These are phyloP conservation scores for Yamadazyma jaroonii DNA, from an alignment of 1,139 yeast genomes.

Conservation along the genomic window DNA sequence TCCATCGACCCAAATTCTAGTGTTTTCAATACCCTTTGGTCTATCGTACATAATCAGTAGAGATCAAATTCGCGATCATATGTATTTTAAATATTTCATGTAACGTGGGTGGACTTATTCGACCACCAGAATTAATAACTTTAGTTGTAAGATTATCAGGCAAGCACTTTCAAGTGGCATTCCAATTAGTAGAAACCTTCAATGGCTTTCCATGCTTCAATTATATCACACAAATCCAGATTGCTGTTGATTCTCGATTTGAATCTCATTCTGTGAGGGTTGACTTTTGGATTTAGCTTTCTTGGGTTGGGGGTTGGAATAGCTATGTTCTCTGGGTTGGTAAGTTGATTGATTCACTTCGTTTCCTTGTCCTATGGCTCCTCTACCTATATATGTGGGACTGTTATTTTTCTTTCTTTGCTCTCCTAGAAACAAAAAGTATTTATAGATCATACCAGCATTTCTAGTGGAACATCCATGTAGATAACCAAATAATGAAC, in stretches of 20 bases:
- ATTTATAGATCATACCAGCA: constrained; percentile 69
- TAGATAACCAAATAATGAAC: constrained; percentile 74
- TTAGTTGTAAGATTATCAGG: too few relatives aligned
- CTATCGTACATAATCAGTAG: constrained; percentile 30
- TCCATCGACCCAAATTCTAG: constrained; percentile 88
- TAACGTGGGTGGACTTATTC: too few relatives aligned
- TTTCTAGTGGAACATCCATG: constrained; percentile 87
- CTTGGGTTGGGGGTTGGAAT: constrained; percentile 11
- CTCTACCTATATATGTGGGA: constrained; percentile 22
- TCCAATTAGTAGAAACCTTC: not conserved
- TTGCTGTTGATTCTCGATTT: constrained; percentile 26
- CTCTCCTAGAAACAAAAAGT: constrained; percentile 36
- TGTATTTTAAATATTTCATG: too few relatives aligned
- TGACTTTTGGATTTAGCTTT: not conserved
- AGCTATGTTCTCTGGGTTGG: constrained; percentile 4
- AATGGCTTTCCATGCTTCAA: too few relatives aligned
- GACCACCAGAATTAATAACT: too few relatives aligned
- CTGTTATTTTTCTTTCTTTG: constrained; percentile 24
- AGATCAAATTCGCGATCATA: too few relatives aligned
- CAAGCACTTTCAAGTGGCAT: too few relatives aligned
- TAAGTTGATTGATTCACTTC: constrained; percentile 4
- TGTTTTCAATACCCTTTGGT: constrained; percentile 45
- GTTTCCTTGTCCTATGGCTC: constrained; percentile 12
- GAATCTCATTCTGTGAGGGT: constrained; percentile 12
- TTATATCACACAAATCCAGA: constrained; percentile 28